Evolutionary conservation across 805 yeast species (phyloP).

Genomic region (Blastobotrys americana): DNA sequence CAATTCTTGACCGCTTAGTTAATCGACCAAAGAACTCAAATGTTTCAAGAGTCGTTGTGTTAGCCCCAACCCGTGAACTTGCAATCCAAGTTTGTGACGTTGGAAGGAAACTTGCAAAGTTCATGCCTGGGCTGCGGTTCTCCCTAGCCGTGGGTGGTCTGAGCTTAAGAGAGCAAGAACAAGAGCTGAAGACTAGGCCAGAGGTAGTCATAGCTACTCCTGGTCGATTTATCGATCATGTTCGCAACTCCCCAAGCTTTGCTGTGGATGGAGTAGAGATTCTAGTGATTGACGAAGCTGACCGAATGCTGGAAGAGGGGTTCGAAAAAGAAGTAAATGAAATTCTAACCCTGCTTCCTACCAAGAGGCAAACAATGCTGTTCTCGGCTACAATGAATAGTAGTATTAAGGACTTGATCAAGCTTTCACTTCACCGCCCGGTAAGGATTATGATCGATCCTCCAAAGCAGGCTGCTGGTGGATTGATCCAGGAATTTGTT

Average conservation of each 20-base stretch:
- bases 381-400: constrained; percentile 99
- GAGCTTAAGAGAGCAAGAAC: constrained; percentile 92
- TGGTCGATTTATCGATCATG: constrained; percentile 96
- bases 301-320: constrained; percentile 98
- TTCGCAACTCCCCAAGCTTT: constrained; percentile 89
- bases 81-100: constrained; percentile 96
- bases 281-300: constrained; percentile 94
- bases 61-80: constrained; percentile 96
- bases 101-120: constrained; percentile 75
- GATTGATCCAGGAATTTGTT: constrained; percentile 86
- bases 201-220: constrained; percentile 98
- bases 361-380: constrained; percentile 84
- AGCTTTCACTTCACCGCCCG: constrained; percentile 81
- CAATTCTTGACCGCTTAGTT: constrained; percentile 84
- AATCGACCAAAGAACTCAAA: constrained; percentile 83
- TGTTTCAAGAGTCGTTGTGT: constrained; percentile 81
- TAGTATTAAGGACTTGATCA: constrained; percentile 77
- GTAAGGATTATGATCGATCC: constrained; percentile 95
- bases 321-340: constrained; percentile 93
- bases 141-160: constrained; percentile 98
- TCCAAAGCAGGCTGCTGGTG: constrained; percentile 89
- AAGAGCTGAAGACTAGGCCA: constrained; percentile 83
- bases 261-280: constrained; percentile 87
- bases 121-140: constrained; percentile 66
- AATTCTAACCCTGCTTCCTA: constrained; percentile 78